Percentiles rank a stretch among this genome's conserved stretches.
These are phyloP conservation scores for Aquilaria sinensis DNA, from an alignment of 345 rosid species.

Conservation along the genomic window DNA sequence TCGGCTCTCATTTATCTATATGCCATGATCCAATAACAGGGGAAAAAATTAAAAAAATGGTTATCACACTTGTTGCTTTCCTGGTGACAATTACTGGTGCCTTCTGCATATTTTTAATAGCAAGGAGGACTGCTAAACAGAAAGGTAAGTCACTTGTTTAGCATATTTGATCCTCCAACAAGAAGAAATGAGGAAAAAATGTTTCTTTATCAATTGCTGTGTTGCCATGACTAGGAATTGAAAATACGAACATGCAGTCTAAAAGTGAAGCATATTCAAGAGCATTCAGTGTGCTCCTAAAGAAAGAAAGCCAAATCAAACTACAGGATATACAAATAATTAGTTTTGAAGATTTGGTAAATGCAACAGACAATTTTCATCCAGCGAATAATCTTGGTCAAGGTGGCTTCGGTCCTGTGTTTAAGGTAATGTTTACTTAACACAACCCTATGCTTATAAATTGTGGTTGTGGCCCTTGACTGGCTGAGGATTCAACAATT, in stretches of 20 bases:
- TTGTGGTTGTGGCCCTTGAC: no score
- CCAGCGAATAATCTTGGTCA: conserved; percentile 11
- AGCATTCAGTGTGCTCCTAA: background rate
- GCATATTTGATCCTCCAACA: no score
- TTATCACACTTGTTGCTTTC: background rate
- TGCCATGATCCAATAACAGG: background rate
- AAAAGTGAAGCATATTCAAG: no score
- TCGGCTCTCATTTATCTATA: no score
- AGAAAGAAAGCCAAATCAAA: background rate
- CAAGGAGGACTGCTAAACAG: conserved; percentile 10
- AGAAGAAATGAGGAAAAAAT: background rate
- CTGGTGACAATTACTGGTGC: conserved; percentile 4
- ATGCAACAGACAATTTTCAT: conserved; percentile 7
- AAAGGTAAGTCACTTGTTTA: conserved; percentile 6
- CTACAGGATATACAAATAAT: background rate
- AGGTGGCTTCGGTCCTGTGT: conserved; percentile 16
- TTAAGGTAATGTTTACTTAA: background rate
- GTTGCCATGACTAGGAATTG: no score
- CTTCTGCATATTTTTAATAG: conserved; percentile 1
- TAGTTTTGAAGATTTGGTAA: background rate
- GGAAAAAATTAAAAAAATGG: background rate
- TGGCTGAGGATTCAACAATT: no score
- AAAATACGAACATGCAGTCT: no score
- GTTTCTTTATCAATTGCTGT: background rate
- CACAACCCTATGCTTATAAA: no score